Conservation (phyloP, 805 yeast species). For the Peterozyma toletana region DNA sequence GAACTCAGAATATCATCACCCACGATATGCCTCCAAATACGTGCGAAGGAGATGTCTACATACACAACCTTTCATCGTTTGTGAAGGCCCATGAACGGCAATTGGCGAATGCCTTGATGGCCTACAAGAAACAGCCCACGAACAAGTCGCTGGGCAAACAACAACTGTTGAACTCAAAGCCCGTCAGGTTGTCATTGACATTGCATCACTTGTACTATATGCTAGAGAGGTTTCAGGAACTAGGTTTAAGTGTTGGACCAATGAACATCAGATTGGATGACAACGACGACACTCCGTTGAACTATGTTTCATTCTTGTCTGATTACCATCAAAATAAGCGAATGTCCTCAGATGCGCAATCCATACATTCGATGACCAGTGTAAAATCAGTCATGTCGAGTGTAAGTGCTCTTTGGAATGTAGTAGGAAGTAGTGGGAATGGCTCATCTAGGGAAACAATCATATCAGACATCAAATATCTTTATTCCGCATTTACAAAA, state of each 20-base stretch:
- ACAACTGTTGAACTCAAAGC: conserved; percentile 26
- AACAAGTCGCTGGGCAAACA: conserved; percentile 3
- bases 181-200: conserved; percentile 50
- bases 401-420: conserved; percentile 33
- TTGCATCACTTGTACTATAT: conserved; percentile 59
- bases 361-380: conserved; percentile 52
- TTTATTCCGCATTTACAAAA: conserved; percentile 58
- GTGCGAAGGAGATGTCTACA: conserved; percentile 51
- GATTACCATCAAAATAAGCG: conserved; percentile 34
- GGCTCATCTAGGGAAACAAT: conserved; percentile 28
- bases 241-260: conserved; percentile 50
- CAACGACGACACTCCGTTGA: conserved; percentile 39
- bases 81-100: conserved; percentile 51
- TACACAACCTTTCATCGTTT: conserved; percentile 45
- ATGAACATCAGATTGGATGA: conserved; percentile 51
- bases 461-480: conserved; percentile 38
- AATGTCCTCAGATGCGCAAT: conserved; percentile 26
- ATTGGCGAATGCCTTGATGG: conserved; percentile 49
- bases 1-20: not conserved
- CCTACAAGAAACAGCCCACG: conserved; percentile 33
- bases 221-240: conserved; percentile 46
- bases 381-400: conserved; percentile 46
- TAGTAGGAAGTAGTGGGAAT: conserved; percentile 14
- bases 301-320: conserved; percentile 51
- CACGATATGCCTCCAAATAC: conserved; percentile 11